Conservation (phyloP, 139 green algal species). For the Chlamydomonas incerta region DNA sequence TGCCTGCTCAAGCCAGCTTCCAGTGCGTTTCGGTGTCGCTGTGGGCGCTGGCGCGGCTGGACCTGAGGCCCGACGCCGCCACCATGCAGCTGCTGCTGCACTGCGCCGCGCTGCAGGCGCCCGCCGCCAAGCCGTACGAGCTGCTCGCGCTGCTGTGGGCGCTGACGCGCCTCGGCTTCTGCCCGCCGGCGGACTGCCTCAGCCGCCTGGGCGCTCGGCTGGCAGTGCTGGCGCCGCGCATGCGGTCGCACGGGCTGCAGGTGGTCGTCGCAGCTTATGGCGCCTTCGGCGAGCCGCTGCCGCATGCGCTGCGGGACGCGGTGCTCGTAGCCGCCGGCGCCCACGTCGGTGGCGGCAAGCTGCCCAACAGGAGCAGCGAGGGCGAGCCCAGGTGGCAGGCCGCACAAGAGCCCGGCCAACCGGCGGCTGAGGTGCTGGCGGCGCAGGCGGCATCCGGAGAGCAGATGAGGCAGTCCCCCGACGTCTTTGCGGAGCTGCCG, state of each 20-base stretch:
- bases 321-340: background rate
- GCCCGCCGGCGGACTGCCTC: background rate
- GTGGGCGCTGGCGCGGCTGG: background rate
- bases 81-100: background rate
- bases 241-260: background rate
- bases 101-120: conserved; percentile 13
- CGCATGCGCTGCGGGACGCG: background rate
- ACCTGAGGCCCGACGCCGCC: background rate
- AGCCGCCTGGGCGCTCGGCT: background rate
- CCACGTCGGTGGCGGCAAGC: background rate
- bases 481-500: background rate
- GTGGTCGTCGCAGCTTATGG: background rate
- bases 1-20: conserved; percentile 7
- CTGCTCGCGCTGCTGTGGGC: conserved; percentile 18
- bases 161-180: conserved; percentile 20
- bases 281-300: background rate
- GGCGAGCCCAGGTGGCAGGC: too few relatives aligned
- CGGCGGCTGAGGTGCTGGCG: background rate
- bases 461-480: background rate
- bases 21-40: background rate
- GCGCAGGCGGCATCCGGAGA: background rate
- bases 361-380: background rate
- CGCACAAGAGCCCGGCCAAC: background rate
- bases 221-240: background rate
- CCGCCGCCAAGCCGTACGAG: conserved; percentile 21